phyloP scores from a whole-genome alignment of 2,329 filamentous ascomycete genomes.

The Aspergillus oerlinghausenensis region DNA sequence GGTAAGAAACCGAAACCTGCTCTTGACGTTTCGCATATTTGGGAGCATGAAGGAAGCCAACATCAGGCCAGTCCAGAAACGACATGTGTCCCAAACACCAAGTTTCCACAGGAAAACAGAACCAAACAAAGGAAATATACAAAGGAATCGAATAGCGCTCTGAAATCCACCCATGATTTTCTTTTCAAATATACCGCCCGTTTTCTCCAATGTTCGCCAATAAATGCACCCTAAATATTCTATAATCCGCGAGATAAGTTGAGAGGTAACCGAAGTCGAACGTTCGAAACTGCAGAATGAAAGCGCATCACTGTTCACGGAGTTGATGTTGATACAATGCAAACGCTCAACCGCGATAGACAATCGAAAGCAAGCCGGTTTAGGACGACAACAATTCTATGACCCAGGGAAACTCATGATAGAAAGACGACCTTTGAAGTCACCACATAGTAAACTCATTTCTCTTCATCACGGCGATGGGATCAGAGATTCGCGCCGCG shows the following conservation, averaged over 20 bases:
- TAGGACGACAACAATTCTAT: slow-evolving; percentile 7
- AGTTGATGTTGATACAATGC: slow-evolving; percentile 19
- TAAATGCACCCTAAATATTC: slow-evolving; percentile 2
- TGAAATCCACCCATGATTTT: background rate
- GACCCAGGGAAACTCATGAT: slow-evolving; percentile 11
- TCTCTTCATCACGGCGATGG: slow-evolving; percentile 14
- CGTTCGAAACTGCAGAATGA: slow-evolving; percentile 8
- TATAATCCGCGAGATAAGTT: background rate
- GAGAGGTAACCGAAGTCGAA: slow-evolving; percentile 3
- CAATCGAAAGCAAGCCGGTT: slow-evolving; percentile 9
- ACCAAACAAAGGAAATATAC: slow-evolving; percentile 5
- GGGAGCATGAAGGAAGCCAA: background rate
- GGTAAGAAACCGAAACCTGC: background rate
- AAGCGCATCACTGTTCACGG: slow-evolving; percentile 5
- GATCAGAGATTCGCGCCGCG: slow-evolving; percentile 27
- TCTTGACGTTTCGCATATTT: background rate
- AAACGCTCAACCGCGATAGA: slow-evolving; percentile 26
- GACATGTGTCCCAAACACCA: background rate
- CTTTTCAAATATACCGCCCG: slow-evolving; percentile 7
- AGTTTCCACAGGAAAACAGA: background rate
- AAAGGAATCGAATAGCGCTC: slow-evolving; percentile 5
- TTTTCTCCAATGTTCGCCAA: slow-evolving; percentile 10
- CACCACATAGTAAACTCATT: background rate
- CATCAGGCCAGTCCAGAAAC: background rate
- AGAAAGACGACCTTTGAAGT: background rate